Evolutionary conservation across 2,329 filamentous ascomycete genomes (phyloP), one percentile per base, ranked within the genome.

Genomic region (Curvularia lunata): DNA sequence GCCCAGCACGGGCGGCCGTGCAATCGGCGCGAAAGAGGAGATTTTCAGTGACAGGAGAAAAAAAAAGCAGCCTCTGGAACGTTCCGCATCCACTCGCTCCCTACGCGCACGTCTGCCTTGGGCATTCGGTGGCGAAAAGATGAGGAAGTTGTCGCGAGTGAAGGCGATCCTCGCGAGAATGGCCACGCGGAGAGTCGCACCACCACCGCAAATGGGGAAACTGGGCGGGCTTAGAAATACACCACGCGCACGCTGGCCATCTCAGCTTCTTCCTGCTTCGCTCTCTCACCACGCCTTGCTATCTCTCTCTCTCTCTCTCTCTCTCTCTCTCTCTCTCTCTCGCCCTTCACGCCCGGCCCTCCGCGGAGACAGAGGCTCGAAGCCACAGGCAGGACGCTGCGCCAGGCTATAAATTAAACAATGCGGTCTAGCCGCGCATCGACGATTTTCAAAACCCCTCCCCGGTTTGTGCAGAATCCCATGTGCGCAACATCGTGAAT

Each of bases 361-460:
- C 54, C 54, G 54, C 54, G 49, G 54, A 57, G 43, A 40, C 28
- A 19, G 21, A 16, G 40, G 19, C 30, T 13, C 30, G 34, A 51
- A 40, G 47, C 30, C 21, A 48, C 28, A 27, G 16, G 47, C 23
- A 48, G 21, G 16, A 48, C 25, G 21, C 47, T 27, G 30, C 28
- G 40, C 37, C 42, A 43, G 37, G 28, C 45, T 58, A 46, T 58
- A 58, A 58, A 58, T 58, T 54, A 50, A 45, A 50, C 40, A 58
- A 58, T 54, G 55, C 55, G 55, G 50, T 58, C 55, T 58, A 58
- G 55, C 46, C 55, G 54, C 51, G 40, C 51, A 54, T 54, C 55
- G 51, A 48, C 10, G 41, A 48, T 40, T 58, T 45, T 32, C 12
- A 54, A 48, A 58, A 45, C 28, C 55, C 50, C 55, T 46, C 51